These are phyloP conservation scores for Scutellaria galericulata DNA, from an alignment of 257 asterid species.

Conservation along the genomic window DNA sequence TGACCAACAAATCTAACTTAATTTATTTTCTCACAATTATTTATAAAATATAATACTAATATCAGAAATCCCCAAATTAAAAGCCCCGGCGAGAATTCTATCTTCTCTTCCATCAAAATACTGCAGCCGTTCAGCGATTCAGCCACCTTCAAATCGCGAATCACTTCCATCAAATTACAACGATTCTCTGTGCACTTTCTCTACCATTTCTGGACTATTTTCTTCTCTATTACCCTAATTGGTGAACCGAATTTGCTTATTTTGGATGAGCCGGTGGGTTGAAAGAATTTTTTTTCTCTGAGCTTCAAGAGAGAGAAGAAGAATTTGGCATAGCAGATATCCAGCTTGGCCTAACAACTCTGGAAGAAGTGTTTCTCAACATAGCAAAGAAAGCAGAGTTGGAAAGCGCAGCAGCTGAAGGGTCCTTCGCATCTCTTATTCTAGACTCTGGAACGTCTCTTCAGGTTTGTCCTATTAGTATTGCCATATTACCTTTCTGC, in stretches of 20 bases:
- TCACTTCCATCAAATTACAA: too few relatives aligned
- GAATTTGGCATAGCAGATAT: conserved; percentile 78
- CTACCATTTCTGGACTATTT: too few relatives aligned
- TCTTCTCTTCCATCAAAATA: too few relatives aligned
- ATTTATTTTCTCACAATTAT: too few relatives aligned
- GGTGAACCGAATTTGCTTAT: conserved; percentile 89
- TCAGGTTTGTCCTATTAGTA: conserved; percentile 46
- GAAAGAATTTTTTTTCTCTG: conserved; percentile 43
- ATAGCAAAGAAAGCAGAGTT: conserved; percentile 80
- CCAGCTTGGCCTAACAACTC: conserved; percentile 64
- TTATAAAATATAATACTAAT: too few relatives aligned
- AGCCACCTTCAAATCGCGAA: too few relatives aligned
- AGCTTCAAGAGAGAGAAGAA: conserved; percentile 66
- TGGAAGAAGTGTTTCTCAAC: conserved; percentile 85
- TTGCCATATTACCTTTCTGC: too few relatives aligned
- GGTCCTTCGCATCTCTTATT: conserved; percentile 58
- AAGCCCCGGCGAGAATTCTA: too few relatives aligned
- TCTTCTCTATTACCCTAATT: conserved; percentile 50
- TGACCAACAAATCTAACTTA: too few relatives aligned
- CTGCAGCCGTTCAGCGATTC: too few relatives aligned
- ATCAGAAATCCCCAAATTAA: too few relatives aligned
- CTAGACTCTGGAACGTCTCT: conserved; percentile 66
- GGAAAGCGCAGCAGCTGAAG: conserved; percentile 79
- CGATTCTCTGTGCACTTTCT: too few relatives aligned
- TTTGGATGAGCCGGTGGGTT: conserved; percentile 87